These are phyloP conservation scores for Odontarrhena argentea DNA, from an alignment of 345 rosid genomes.

Conservation along the genomic window DNA sequence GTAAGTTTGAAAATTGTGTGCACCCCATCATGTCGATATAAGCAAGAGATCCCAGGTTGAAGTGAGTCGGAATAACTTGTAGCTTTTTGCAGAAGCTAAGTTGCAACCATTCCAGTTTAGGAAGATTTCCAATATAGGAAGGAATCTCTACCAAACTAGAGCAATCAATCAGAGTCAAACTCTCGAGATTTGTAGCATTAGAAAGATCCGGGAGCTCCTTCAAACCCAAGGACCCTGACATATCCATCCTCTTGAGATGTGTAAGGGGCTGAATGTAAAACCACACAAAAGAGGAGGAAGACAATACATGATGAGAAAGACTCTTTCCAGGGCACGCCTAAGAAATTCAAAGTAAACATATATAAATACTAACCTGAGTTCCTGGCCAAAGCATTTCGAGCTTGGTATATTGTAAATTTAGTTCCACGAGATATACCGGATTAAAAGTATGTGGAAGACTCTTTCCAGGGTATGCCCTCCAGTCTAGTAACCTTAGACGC, in stretches of 20 bases:
- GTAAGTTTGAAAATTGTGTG: no score
- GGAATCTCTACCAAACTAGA: constrained; percentile 12
- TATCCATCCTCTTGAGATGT: constrained; percentile 23
- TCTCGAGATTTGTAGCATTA: constrained; percentile 16
- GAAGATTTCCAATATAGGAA: not conserved
- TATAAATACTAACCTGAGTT: no score
- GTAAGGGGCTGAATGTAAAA: constrained; percentile 21
- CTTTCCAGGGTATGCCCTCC: no score
- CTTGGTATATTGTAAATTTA: no score
- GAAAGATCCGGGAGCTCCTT: constrained; percentile 23
- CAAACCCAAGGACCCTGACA: not conserved
- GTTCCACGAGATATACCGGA: no score
- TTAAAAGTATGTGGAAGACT: no score
- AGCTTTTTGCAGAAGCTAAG: constrained; percentile 11
- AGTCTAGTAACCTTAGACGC: no score
- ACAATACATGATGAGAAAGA: not conserved
- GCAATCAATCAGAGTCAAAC: constrained; percentile 15
- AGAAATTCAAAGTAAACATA: no score
- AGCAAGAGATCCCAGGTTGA: not conserved
- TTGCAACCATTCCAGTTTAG: not conserved
- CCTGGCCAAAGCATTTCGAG: no score
- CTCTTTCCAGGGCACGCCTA: no score
- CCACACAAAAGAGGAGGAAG: no score
- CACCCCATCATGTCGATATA: not conserved
- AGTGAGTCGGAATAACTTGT: not conserved